Percentiles rank a stretch among this genome's conserved stretches.
These are phyloP conservation scores for Myriosclerotinia duriaeana DNA, from an alignment of 2,329 filamentous ascomycete genomes.

Conservation along the genomic window DNA sequence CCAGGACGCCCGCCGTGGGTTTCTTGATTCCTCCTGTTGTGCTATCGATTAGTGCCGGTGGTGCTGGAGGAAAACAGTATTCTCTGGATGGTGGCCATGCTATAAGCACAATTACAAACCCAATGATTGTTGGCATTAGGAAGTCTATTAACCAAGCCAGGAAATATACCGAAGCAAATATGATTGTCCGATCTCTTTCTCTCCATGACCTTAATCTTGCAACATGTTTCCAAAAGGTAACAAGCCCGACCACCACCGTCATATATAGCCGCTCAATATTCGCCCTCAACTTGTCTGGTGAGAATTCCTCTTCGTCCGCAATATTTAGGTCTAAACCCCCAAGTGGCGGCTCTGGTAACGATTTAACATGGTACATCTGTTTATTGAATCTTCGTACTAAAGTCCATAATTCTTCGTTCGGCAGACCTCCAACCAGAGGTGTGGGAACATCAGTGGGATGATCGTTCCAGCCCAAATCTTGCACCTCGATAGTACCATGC, in stretches of 20 bases:
- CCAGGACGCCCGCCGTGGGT: constrained; percentile 71
- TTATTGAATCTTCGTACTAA: constrained; percentile 64
- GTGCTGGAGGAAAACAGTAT: constrained; percentile 73
- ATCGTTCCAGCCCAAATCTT: constrained; percentile 60
- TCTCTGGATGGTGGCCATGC: constrained; percentile 61
- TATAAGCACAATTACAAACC: constrained; percentile 64
- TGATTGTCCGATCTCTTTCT: constrained; percentile 65
- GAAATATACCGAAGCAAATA: constrained; percentile 57
- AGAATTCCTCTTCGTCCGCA: constrained; percentile 80
- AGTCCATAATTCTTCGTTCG: constrained; percentile 66
- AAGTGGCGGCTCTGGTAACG: constrained; percentile 54
- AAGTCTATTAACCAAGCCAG: constrained; percentile 72
- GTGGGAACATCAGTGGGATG: constrained; percentile 50
- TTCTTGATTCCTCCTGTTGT: constrained; percentile 74
- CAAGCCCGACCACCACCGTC: constrained; percentile 67
- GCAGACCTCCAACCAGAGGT: constrained; percentile 58
- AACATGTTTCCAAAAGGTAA: constrained; percentile 70
- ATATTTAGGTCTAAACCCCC: constrained; percentile 77
- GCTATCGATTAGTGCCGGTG: constrained; percentile 68
- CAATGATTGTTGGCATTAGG: constrained; percentile 60
- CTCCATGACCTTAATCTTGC: constrained; percentile 76
- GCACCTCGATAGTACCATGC: constrained; percentile 47
- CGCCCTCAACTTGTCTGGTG: constrained; percentile 76
- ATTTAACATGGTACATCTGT: constrained; percentile 67
- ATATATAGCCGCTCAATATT: constrained; percentile 81